Conservation (phyloP, 805 yeast species). For the Candida germanica region DNA sequence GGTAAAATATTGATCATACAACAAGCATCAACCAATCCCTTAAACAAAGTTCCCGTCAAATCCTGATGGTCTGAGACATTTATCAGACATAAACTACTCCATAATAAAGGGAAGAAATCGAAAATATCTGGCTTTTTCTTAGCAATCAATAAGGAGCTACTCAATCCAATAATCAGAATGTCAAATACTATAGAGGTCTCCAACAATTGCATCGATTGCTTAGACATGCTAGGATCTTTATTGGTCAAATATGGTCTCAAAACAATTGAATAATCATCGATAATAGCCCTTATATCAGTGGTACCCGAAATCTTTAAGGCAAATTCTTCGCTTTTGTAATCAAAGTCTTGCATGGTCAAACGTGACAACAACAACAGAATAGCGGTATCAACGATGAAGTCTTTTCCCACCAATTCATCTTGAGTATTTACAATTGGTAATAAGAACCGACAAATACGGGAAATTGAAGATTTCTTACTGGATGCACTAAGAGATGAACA, state of each 20-base stretch:
- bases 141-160: conserved; percentile 18
- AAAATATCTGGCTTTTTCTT: conserved; percentile 24
- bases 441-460: conserved; percentile 5
- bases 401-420: neutral
- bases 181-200: conserved; percentile 36
- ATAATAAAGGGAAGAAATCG: conserved; percentile 32
- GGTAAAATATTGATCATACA: conserved; percentile 7
- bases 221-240: neutral
- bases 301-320: conserved; percentile 23
- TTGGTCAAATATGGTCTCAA: neutral
- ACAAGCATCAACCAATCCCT: conserved; percentile 5
- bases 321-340: conserved; percentile 11
- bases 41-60: conserved; percentile 1
- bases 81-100: conserved; percentile 15
- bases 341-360: conserved; percentile 15
- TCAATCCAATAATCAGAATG: conserved; percentile 33
- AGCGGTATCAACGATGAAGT: conserved; percentile 1
- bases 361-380: conserved; percentile 12
- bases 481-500: conserved; percentile 6
- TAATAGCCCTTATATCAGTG: conserved; percentile 47
- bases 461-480: conserved; percentile 2
- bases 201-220: neutral
- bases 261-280: conserved; percentile 41
- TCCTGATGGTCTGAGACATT: conserved; percentile 1
- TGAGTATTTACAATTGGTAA: neutral